Evolutionary conservation across 1,284 basidiomycete genomes (phyloP), one percentile per base, ranked within the genome.

Genomic region (Heterobasidion annosum): DNA sequence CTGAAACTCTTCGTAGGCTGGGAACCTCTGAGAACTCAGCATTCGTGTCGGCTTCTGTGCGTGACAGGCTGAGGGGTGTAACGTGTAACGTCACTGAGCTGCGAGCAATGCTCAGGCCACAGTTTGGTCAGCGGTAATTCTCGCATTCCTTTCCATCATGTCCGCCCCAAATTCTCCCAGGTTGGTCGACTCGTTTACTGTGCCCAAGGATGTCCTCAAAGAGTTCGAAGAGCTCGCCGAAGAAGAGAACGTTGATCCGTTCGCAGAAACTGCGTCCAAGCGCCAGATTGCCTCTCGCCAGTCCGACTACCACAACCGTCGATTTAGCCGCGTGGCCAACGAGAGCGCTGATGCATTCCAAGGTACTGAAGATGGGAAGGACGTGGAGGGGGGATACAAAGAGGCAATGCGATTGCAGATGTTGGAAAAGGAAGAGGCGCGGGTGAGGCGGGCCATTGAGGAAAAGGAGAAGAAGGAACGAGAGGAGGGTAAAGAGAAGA

Each of bases 201-300:
- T 82, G 45, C 93, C 96, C 8, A 95, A 93, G 74, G 95, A 99
- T 59, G 79, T 99, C 51, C 79, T 98, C 35, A 83, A 94, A 70
- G 97, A 99, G 71, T 98, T 98, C 63, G 91, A 88, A 48, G 85
- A 93, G 59, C 81, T 93, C 68, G 91, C 91, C 33, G 93, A 96
- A 65, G 91, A 93, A 67, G 92, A 96, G 65, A 78, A 91, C 67
- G 74, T 91, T 63, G 95, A 99, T 69, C 94, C 93, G 12, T 96
- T 99, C 65, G 88, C 91, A 55, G 93, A 95, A 70, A 92, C 92
- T 34, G 90, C 93, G 42, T 89, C 86, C 57, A 85, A 91, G 65
- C 88, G 92, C 60, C 96, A 98, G 76, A 93, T 99, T 66, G 91
- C 95, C 16, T 78, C 90, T 48, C 83, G 97, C 47, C 93, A 98